Percentiles rank a stretch among this genome's conserved stretches.
Evolutionary conservation across 352 stramenopile species (phyloP).

Genomic region (Phytophthora ohioensis): DNA sequence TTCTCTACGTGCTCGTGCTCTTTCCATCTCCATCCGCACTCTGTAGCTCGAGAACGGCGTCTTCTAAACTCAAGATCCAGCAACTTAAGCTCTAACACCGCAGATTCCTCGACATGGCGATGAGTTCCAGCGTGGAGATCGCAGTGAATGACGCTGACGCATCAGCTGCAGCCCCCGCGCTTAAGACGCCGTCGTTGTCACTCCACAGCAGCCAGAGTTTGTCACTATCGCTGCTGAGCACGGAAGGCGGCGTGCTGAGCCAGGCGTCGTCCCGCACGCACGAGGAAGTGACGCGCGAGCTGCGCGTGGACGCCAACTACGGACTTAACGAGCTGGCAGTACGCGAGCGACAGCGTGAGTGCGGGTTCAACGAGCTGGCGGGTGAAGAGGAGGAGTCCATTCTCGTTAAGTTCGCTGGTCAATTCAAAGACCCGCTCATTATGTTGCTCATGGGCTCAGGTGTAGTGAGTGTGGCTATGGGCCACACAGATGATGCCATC

Average conservation of each 20-base stretch:
- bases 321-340: slow-evolving; percentile 66
- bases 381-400: slow-evolving; percentile 86
- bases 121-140: slow-evolving; percentile 25
- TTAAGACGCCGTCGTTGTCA: slow-evolving; percentile 25
- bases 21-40: neutral
- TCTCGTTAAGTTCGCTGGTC: slow-evolving; percentile 91
- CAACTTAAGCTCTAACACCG: neutral
- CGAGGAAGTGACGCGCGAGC: slow-evolving; percentile 69
- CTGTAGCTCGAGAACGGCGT: slow-evolving; percentile 5
- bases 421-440: slow-evolving; percentile 98
- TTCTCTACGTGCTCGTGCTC: neutral
- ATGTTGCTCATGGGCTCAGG: slow-evolving; percentile 95
- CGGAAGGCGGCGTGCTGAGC: slow-evolving; percentile 33
- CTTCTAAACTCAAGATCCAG: slow-evolving; percentile 8
- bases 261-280: slow-evolving; percentile 55
- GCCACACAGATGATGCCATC: slow-evolving; percentile 96
- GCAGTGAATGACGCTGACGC: slow-evolving; percentile 3
- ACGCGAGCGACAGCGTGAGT: slow-evolving; percentile 69
- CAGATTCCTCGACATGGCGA: slow-evolving; percentile 10
- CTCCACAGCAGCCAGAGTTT: slow-evolving; percentile 20
- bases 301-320: slow-evolving; percentile 73
- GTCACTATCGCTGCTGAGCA: slow-evolving; percentile 25
- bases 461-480: slow-evolving; percentile 91
- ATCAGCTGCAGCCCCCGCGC: neutral
- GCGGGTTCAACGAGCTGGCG: slow-evolving; percentile 78